phyloP scores from a whole-genome alignment of 2,329 filamentous ascomycete species.

The Neofusicoccum sp. region DNA sequence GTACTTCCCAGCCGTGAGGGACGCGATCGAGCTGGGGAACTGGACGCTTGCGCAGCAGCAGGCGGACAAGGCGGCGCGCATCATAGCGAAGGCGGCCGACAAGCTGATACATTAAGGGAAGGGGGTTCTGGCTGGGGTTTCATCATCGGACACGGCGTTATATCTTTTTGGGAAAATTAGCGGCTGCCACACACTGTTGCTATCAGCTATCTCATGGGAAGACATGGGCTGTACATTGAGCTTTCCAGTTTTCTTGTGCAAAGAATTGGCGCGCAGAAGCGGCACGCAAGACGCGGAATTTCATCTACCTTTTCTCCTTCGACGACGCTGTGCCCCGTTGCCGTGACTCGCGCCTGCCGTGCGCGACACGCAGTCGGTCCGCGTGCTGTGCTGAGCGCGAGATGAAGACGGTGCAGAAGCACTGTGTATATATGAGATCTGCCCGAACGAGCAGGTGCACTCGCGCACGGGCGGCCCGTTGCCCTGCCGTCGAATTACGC shows the following conservation, averaged over 20 bases:
- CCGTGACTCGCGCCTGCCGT: too few relatives aligned
- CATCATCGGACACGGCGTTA: slow-evolving; percentile 4
- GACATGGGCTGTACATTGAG: slow-evolving; percentile 8
- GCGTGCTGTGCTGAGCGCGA: neutral
- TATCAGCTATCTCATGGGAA: neutral
- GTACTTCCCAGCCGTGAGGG: slow-evolving; percentile 80
- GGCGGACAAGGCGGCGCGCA: slow-evolving; percentile 68
- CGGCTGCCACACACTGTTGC: too few relatives aligned
- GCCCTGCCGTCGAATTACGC: too few relatives aligned
- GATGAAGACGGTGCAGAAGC: too few relatives aligned
- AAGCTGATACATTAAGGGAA: slow-evolving; percentile 15
- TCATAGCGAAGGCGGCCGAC: slow-evolving; percentile 59
- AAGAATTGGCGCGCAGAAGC: neutral
- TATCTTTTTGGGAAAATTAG: neutral
- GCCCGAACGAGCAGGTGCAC: too few relatives aligned
- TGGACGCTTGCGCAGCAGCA: slow-evolving; percentile 67
- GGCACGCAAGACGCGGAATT: slow-evolving; percentile 1
- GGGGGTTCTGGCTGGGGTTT: neutral
- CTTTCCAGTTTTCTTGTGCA: slow-evolving; percentile 3
- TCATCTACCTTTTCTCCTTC: neutral
- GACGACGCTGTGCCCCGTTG: too few relatives aligned
- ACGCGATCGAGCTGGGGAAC: slow-evolving; percentile 70
- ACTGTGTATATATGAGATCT: too few relatives aligned
- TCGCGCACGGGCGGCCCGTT: too few relatives aligned
- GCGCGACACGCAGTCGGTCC: neutral